Evolutionary conservation across 2,329 filamentous ascomycete species (phyloP).

Genomic region (Cercospora sojina): DNA sequence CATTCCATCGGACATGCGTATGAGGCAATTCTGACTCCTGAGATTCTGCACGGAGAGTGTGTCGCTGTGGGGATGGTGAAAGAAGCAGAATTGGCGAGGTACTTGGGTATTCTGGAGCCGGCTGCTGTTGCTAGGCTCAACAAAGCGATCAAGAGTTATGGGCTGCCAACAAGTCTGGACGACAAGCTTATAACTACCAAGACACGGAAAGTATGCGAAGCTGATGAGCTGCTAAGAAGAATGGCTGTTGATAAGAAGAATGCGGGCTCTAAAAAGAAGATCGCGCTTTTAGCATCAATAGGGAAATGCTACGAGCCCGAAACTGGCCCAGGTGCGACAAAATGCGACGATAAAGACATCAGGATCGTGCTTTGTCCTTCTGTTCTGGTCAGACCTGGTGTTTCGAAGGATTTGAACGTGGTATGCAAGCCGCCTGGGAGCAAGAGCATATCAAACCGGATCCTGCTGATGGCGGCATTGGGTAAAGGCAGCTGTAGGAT

Average conservation of each 20-base stretch:
- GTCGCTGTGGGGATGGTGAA: slow-evolving; percentile 99
- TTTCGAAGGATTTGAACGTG: slow-evolving; percentile 64
- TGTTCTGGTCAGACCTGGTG: slow-evolving; percentile 69
- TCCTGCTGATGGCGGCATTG: slow-evolving; percentile 88
- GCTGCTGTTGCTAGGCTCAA: slow-evolving; percentile 84
- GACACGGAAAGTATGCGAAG: slow-evolving; percentile 81
- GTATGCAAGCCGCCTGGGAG: slow-evolving; percentile 88
- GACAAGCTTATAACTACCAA: slow-evolving; percentile 82
- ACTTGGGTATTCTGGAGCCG: slow-evolving; percentile 79
- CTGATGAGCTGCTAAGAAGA: slow-evolving; percentile 80
- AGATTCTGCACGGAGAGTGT: slow-evolving; percentile 91
- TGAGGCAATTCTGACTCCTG: slow-evolving; percentile 91
- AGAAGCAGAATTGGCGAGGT: slow-evolving; percentile 88
- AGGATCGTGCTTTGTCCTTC: slow-evolving; percentile 78
- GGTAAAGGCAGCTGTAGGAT: slow-evolving; percentile 83
- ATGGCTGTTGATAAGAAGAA: slow-evolving; percentile 99
- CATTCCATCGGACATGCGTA: slow-evolving; percentile 97
- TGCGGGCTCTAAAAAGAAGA: slow-evolving; percentile 89
- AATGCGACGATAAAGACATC: slow-evolving; percentile 84
- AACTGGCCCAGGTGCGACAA: slow-evolving; percentile 58
- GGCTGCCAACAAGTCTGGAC: slow-evolving; percentile 77
- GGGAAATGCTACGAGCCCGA: slow-evolving; percentile 83
- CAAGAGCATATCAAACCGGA: slow-evolving; percentile 96
- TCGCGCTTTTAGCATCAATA: slow-evolving; percentile 87
- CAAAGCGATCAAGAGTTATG: slow-evolving; percentile 94